phyloP scores from a whole-genome alignment of 2,329 filamentous ascomycete genomes.

The Aureobasidium musti region DNA sequence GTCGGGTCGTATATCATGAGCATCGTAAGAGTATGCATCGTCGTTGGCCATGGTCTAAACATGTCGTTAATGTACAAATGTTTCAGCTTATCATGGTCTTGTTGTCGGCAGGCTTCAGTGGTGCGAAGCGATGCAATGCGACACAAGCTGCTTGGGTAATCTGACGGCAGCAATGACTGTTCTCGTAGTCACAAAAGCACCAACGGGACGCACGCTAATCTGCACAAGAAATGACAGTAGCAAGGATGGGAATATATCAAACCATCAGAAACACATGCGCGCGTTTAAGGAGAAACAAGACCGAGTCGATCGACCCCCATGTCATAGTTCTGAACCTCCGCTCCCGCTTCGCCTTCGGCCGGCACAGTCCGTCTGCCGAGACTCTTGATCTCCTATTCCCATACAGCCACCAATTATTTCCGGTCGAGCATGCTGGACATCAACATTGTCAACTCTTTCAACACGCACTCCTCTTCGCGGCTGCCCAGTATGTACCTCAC shows the following conservation, averaged over 20 bases:
- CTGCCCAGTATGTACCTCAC: neutral
- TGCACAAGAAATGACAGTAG: conserved; percentile 7
- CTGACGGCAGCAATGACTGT: neutral
- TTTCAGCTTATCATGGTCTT: conserved; percentile 18
- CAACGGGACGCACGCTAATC: conserved; percentile 12
- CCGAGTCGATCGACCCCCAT: conserved; percentile 6
- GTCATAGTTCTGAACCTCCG: neutral
- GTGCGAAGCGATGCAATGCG: neutral
- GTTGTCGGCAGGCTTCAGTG: neutral
- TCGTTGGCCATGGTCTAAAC: conserved; percentile 22
- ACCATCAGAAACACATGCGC: conserved; percentile 20
- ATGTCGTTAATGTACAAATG: conserved; percentile 14
- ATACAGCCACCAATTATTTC: neutral
- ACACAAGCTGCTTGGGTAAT: neutral
- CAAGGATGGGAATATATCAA: neutral
- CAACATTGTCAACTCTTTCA: too few species aligned
- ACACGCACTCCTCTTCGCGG: neutral
- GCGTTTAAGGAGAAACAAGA: conserved; percentile 7
- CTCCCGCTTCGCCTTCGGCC: conserved; percentile 1
- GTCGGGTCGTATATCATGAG: conserved; percentile 30
- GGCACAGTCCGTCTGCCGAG: conserved; percentile 20
- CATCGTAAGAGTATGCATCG: conserved; percentile 26
- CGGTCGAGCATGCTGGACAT: neutral
- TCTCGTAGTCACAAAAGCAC: neutral
- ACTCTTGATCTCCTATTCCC: neutral